These are phyloP conservation scores for Podospora conica DNA, from an alignment of 495 filamentous ascomycete species.

Conservation along the genomic window DNA sequence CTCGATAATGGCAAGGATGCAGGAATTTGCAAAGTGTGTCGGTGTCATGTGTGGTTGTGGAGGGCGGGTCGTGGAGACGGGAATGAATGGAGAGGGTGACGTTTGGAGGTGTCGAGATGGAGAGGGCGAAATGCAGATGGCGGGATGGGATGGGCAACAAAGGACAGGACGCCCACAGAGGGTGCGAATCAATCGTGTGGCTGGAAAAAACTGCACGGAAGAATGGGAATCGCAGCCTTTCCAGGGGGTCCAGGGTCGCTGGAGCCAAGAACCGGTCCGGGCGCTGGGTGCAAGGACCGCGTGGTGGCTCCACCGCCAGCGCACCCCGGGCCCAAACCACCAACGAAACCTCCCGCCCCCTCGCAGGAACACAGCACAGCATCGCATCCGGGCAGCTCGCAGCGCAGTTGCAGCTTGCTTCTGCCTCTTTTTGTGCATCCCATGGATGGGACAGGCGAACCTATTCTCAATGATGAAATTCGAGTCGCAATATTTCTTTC, in stretches of 20 bases:
- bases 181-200: constrained; percentile 23
- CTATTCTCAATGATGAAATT: background rate
- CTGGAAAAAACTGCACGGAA: constrained; percentile 24
- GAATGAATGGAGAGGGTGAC: constrained; percentile 6
- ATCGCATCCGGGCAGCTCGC: background rate
- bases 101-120: constrained; percentile 3
- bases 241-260: background rate
- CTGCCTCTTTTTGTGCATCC: background rate
- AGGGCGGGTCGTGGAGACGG: constrained; percentile 10
- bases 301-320: background rate
- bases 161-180: no score
- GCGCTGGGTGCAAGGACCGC: background rate
- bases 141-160: constrained; percentile 19
- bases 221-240: constrained; percentile 7
- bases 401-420: background rate
- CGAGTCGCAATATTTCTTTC: background rate
- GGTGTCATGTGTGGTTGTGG: constrained; percentile 3
- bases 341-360: background rate
- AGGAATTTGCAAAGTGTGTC: constrained; percentile 15
- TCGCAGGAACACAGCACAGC: background rate
- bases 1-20: constrained; percentile 28
- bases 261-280: background rate
- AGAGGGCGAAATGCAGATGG: constrained; percentile 21
- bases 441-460: background rate
- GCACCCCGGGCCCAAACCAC: background rate